phyloP scores from a whole-genome alignment of 164 flowering plant genomes.

The Hamamelis virginiana region DNA sequence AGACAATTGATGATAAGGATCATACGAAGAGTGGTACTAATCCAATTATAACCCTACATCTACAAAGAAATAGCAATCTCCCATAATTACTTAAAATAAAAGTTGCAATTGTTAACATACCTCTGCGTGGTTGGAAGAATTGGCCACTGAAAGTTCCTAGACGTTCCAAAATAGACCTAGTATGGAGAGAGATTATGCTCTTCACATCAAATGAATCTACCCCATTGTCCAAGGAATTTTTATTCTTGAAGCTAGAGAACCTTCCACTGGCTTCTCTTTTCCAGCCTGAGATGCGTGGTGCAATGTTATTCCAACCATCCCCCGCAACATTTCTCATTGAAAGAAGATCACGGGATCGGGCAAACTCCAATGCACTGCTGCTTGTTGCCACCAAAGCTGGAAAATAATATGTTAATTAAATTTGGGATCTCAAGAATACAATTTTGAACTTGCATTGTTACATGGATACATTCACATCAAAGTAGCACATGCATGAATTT shows the following conservation, averaged over 20 bases:
- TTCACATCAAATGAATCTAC: conserved; percentile 19
- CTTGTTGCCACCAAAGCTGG: conserved; percentile 43
- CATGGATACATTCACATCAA: not conserved
- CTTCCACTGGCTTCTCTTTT: conserved; percentile 28
- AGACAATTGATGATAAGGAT: not conserved
- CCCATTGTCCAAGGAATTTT: conserved; percentile 13
- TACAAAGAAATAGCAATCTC: not conserved
- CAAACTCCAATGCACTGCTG: conserved; percentile 28
- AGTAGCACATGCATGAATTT: not conserved
- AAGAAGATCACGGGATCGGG: conserved; percentile 24
- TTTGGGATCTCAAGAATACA: not conserved
- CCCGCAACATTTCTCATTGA: conserved; percentile 20
- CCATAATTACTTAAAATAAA: not conserved
- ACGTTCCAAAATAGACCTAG: conserved; percentile 19
- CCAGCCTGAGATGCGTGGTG: conserved; percentile 21
- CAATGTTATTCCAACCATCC: conserved; percentile 41
- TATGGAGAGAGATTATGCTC: conserved; percentile 10
- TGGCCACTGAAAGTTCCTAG: conserved; percentile 17
- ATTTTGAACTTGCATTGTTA: not conserved
- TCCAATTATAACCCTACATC: not conserved
- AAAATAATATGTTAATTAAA: not conserved
- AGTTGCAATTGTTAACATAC: conserved; percentile 20
- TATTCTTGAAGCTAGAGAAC: conserved; percentile 23
- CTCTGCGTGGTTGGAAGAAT: conserved; percentile 25
- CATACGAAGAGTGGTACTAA: not conserved